phyloP scores from a whole-genome alignment of 495 filamentous ascomycete species.

The Achaetomiella virescens region DNA sequence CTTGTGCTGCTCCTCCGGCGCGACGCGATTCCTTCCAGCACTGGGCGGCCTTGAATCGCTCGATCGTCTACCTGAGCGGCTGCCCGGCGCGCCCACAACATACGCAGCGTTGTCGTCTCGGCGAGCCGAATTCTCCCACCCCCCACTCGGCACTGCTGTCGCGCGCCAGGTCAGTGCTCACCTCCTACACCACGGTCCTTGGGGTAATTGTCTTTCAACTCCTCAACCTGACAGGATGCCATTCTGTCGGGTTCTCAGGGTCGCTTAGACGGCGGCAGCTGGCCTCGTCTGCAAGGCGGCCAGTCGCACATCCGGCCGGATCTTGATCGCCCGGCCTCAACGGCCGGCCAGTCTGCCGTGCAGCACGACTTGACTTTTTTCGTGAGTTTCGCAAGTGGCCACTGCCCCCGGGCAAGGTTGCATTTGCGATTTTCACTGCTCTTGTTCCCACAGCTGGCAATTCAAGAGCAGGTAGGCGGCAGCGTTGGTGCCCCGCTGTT shows the following conservation, averaged over 20 bases:
- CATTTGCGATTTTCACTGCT: background rate
- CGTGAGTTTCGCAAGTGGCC: background rate
- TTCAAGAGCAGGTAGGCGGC: background rate
- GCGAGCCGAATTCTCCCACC: constrained; percentile 1
- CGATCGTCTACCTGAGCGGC: background rate
- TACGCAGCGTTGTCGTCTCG: background rate
- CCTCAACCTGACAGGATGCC: constrained; percentile 19
- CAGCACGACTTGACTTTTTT: background rate
- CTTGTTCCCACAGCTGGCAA: background rate
- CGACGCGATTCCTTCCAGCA: no score
- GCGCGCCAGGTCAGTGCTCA: constrained; percentile 20
- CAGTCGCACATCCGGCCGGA: constrained; percentile 20
- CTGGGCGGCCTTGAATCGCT: no score
- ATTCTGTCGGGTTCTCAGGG: constrained; percentile 20
- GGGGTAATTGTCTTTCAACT: constrained; percentile 7
- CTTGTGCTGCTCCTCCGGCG: constrained; percentile 8
- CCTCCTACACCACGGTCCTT: background rate
- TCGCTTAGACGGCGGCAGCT: background rate
- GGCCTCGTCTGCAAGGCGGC: constrained; percentile 17
- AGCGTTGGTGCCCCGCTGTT: background rate
- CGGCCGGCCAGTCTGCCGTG: constrained; percentile 1
- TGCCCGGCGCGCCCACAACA: background rate
- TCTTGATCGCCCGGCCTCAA: constrained; percentile 11
- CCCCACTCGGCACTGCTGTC: constrained; percentile 13
- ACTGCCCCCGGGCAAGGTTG: constrained; percentile 3